Evolutionary conservation across 768 basidiomycete species (phyloP), one percentile per base, ranked within the genome.

Genomic region (Peribolospora baueri): DNA sequence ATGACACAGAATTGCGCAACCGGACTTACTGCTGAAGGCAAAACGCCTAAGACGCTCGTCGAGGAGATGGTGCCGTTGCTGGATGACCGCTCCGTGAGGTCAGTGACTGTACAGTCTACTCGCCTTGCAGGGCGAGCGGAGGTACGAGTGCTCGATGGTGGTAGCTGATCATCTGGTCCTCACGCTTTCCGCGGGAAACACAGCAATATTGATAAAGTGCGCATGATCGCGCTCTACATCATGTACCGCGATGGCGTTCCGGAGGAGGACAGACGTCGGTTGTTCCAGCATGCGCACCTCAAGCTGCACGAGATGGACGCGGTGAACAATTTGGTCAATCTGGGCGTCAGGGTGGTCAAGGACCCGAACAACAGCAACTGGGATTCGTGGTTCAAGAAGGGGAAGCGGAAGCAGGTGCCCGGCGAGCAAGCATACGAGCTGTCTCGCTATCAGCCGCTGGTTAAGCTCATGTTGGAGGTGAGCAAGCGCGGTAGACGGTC

Each of bases 21-120:
- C 4, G 91, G 91, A 10, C 62, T 82, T 42, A 95, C 84, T 5
- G 72, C 82, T 0, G 86, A 95, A 61, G 90, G 90, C 1, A 95
- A 93, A 70, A 73, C 78, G n/a, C 93, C 93, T 2, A 95, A 93
- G 66, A 77, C 76, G 0, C 70, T 98, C 3, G 88, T 98, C 2
- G 93, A 97, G 65, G 90, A 98, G 66, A 97, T 98, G 93, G 90
- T 98, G 0, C 91, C 93, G 0, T 69, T 98, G 40, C 73, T 98
- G 37, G 91, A 90, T 63, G 81, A 82, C 65, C 75, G 79, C 53
- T 80, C 83, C 13, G 77, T 95, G 55, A 74, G 79, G 90, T 87
- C 67, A 64, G 76, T 66, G 53, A 11, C 6, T 5, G 14, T n/a
- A 36, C 40, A 5, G 13, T n/a, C 14, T 3, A 11, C 25, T 25